Base-by-base conservation (phyloP, 2,329 filamentous ascomycete genomes). In the Lachnellula hyalina region DNA sequence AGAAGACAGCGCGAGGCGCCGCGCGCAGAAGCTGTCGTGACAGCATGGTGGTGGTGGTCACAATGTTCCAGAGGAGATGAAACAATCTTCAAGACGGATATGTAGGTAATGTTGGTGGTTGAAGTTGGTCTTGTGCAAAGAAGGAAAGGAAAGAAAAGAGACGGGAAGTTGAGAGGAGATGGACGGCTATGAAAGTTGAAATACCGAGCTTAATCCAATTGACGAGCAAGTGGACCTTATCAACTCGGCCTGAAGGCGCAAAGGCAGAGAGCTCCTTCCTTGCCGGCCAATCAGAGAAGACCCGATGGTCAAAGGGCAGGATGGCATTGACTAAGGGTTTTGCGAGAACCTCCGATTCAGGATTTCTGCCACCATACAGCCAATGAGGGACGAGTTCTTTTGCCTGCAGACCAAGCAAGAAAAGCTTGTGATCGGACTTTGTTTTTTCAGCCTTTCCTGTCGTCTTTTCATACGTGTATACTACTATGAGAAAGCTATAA, bases 1-100 rank as follows among this genome's bases (percentile, higher is more conserved):
- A 85, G 82, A 68, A 85, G 73, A 71, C 81, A 77, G 68, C 85
- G 74, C 80, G 84, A 75, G 73, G 76, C 75, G 67, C 76, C 71
- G 76, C 77, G 69, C 84, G 80, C 75, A 86, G 77, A 74, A 86
- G 76, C 78, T 86, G 84, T 78, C 85, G 80, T 69, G 83, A 84
- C 77, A 89, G 78, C 85, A 88, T 88, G 71, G 68, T 83, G 74
- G 70, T 21, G 44, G 61, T 51, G 17, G 49, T 32, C 28, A 32
- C 28, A 32, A 32, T 32, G 28, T 32, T 32, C 28, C 28, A 32
- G 28, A 32, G 28, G 28, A 32, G 28, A 32, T 32, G 28, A 32
- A 32, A 12, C 28, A 32, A 32, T 32, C 9, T 32, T 9, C 11
- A 32, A 32, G 28, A 9, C 9, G 28, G 28, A 32, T 32, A 32